Evolutionary conservation across 176 grass and related monocot genomes (phyloP).

Genomic region (Pharus latifolius): DNA sequence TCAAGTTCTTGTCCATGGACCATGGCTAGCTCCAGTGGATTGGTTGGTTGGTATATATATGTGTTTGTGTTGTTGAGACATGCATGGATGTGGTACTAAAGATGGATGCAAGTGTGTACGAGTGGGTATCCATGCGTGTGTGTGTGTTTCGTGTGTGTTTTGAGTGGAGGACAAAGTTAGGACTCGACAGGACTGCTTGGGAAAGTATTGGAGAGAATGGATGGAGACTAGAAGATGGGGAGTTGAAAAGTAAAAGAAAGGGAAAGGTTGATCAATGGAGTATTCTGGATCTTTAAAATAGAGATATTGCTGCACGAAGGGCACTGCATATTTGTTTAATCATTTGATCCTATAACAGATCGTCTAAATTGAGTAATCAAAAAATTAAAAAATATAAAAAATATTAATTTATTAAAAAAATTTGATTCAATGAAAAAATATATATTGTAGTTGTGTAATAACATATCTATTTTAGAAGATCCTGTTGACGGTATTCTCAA

Average conservation of each 20-base stretch:
- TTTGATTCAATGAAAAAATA: too few relatives aligned
- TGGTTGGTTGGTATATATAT: not conserved
- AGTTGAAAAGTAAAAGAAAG: not conserved
- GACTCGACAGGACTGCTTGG: too few relatives aligned
- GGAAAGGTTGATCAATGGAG: constrained; percentile 10
- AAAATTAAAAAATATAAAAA: too few relatives aligned
- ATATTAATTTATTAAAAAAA: too few relatives aligned
- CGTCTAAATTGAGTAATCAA: too few relatives aligned
- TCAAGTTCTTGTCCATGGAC: not conserved
- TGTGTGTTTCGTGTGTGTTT: not conserved
- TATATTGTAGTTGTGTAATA: too few relatives aligned
- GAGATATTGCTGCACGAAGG: too few relatives aligned
- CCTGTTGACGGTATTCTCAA: too few relatives aligned
- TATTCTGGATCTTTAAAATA: too few relatives aligned
- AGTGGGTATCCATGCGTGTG: not conserved
- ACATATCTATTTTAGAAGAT: too few relatives aligned
- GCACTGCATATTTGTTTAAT: too few relatives aligned
- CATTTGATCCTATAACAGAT: too few relatives aligned
- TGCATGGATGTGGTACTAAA: not conserved
- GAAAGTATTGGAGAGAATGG: constrained; percentile 5
- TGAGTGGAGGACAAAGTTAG: constrained; percentile 32
- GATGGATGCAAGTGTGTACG: not conserved
- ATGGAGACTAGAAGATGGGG: not conserved
- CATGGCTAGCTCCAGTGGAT: not conserved
- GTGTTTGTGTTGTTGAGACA: not conserved